Base-by-base conservation (phyloP, 805 yeast species). In the Hanseniaspora osmophila region DNA sequence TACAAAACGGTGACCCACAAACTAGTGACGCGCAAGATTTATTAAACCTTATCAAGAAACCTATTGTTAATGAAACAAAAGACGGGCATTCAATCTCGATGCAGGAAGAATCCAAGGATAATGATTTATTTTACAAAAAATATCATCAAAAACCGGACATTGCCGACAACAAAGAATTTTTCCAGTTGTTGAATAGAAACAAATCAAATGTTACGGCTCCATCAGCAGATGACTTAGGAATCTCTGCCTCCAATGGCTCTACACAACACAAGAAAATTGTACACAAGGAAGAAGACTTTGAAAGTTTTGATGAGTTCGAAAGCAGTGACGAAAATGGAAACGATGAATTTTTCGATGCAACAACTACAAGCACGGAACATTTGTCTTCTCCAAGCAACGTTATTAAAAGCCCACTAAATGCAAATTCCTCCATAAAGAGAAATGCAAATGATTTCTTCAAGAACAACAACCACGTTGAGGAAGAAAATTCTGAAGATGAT, bases 181-280 rank as follows among this genome's bases (percentile, higher is more conserved):
- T 19, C 30, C 12, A 38, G 11, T 10, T 38, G 3, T 12, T 22
- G 19, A 38, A 46, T 11, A 17, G 41, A 33, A 10, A 43, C n/a
- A 44, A 46, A 6, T 50, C 53, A 22, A 57, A 13, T n/a, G 35
- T 32, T 32, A 32, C 35, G 10, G 35, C 10, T 32, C 35, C 35
- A 13, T 13, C 57, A 22, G 7, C 27, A 22, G 27, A 7, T 42
- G 51, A 52, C n/a, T 44, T 48, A 35, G 61, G 55, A 45, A 42
- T 57, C 11, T 22, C 56, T 10, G 52, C 44, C 0, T 33, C 56
- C 27, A 22, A 22, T 7, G 7, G 27, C 7, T 22, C 27, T 7
- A 22, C 7, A 22, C 27, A 22, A 7, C 4, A 7, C 27, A 22
- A 22, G 7, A 4, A 22, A 42, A 57, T 57, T 35, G 50, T 48